phyloP scores from a whole-genome alignment of 2,329 filamentous ascomycete genomes.

The Diplodia intermedia region DNA sequence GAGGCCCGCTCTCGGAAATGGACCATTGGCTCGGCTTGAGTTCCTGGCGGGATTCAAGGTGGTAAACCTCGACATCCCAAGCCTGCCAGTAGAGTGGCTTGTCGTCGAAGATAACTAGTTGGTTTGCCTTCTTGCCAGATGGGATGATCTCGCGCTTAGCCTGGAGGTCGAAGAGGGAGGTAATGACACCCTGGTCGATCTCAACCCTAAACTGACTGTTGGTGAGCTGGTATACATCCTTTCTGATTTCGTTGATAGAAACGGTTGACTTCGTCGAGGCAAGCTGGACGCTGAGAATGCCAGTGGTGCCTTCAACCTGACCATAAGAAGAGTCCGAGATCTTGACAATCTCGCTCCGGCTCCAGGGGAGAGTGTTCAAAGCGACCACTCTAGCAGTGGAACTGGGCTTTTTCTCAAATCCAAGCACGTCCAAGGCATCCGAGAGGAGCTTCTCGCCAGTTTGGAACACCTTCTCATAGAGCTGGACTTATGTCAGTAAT shows the following conservation, averaged over 20 bases:
- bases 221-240: constrained; percentile 76
- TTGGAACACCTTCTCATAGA: constrained; percentile 83
- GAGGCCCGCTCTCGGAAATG: constrained; percentile 73
- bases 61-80: constrained; percentile 97
- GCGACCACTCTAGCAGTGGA: constrained; percentile 59
- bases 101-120: constrained; percentile 94
- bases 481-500: constrained; percentile 46
- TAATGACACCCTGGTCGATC: constrained; percentile 78
- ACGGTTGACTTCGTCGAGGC: constrained; percentile 45
- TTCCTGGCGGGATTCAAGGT: constrained; percentile 84
- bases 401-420: constrained; percentile 60
- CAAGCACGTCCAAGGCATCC: constrained; percentile 72
- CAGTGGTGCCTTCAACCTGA: constrained; percentile 56
- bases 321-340: constrained; percentile 55
- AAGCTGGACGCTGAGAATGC: constrained; percentile 49
- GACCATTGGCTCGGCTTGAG: constrained; percentile 71
- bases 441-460: constrained; percentile 75
- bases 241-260: constrained; percentile 58
- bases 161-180: constrained; percentile 78
- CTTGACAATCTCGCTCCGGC: constrained; percentile 74
- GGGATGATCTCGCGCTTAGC: constrained; percentile 80
- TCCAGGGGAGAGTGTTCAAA: constrained; percentile 89
- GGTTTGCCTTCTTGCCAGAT: constrained; percentile 77
- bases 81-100: constrained; percentile 98
- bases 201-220: constrained; percentile 79